These are phyloP conservation scores for Aspergillus sp. DNA, from an alignment of 2,329 filamentous ascomycete species.

Conservation along the genomic window DNA sequence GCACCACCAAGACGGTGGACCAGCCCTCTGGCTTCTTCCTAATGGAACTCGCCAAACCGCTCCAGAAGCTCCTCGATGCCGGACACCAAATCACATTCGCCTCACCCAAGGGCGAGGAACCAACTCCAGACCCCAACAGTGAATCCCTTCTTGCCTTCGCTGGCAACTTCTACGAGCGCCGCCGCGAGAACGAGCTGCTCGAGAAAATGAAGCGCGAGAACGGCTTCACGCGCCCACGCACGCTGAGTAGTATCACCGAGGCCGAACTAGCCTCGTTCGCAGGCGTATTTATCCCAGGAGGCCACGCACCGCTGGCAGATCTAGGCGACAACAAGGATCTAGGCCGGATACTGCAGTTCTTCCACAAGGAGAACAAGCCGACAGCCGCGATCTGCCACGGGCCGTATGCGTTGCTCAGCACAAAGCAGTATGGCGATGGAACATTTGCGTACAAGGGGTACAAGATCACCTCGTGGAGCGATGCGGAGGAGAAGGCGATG, in stretches of 20 bases:
- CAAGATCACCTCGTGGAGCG: constrained; percentile 47
- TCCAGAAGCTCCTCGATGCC: constrained; percentile 36
- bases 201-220: constrained; percentile 48
- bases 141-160: constrained; percentile 44
- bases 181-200: constrained; percentile 41
- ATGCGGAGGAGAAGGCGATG: constrained; percentile 48
- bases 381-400: constrained; percentile 50
- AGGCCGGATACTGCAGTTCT: constrained; percentile 43
- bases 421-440: constrained; percentile 34
- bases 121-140: constrained; percentile 44
- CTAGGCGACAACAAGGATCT: constrained; percentile 44
- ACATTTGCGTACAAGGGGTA: constrained; percentile 49
- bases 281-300: constrained; percentile 48
- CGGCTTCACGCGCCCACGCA: constrained; percentile 39
- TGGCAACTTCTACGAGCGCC: constrained; percentile 48
- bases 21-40: constrained; percentile 40
- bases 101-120: constrained; percentile 45
- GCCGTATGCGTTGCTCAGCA: constrained; percentile 47
- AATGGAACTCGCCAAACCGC: constrained; percentile 41
- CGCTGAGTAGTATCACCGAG: constrained; percentile 41
- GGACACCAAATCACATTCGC: constrained; percentile 48
- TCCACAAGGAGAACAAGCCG: constrained; percentile 43
- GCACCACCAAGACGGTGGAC: constrained; percentile 24
- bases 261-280: constrained; percentile 40
- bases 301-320: constrained; percentile 46